Evolutionary conservation across 768 basidiomycete species (phyloP), one percentile per base, ranked within the genome.

Genomic region (Amanita polypyramis): DNA sequence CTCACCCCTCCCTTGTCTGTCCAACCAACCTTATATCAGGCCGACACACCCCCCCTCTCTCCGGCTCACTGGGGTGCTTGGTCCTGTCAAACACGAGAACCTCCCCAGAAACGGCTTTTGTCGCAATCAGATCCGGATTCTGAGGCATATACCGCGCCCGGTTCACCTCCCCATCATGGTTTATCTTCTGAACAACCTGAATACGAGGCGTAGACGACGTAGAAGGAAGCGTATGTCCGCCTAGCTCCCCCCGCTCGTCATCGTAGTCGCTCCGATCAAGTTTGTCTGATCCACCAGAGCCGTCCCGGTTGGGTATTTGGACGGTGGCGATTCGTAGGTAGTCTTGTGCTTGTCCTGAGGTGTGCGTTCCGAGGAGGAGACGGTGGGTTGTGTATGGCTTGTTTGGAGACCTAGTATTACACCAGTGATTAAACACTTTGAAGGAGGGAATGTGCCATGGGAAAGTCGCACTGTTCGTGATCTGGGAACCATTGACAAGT

Each of bases 401-500:
- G 66, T 86, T 83, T 47, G 84, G 69, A 15, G 92, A 88, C 50
- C 92, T 96, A 53, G n/a, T 46, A 15, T 5, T 5, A 19, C 15
- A 29, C 29, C 3, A 42, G 35, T 29, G 25, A 23, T n/a, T 50
- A 20, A n/a, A 25, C 34, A 19, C 15, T n/a, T n/a, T n/a, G 9
- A 11, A 15, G n/a, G 23, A 15, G 15, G 35, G 8, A 48, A 32
- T 25, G 12, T 20, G 23, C 3, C 9, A n/a, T 9, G 10, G 8
- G 43, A 36, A 17, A 47, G 9, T 66, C 89, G 60, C 56, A 94
- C 94, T 80, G 78, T 67, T 97, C 90, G 64, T 82, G 85, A 72
- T 99, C 96, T 0, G 96, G 96, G 65, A 99, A 88, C 96, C 96
- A 99, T 68, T 98, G 96, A 63, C 90, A 93, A 4, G 96, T 99